Conservation (phyloP, 192 early-diverging fungal species). For the Funneliformis mosseae region DNA sequence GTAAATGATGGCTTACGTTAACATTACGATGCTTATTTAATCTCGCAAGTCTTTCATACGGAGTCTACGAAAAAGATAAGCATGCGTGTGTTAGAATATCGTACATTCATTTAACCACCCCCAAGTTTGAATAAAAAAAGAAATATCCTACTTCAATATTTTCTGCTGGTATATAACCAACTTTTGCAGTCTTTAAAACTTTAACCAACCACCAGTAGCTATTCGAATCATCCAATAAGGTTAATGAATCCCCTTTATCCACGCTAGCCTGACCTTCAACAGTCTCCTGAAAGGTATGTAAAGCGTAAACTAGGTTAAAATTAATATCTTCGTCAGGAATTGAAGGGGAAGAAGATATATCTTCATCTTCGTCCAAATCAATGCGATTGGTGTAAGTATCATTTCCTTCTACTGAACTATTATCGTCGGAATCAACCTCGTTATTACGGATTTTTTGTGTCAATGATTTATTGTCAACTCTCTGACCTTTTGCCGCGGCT, state of each 20-base stretch:
- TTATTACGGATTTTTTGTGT: neutral
- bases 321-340: constrained; percentile 71
- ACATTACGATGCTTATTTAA: constrained; percentile 78
- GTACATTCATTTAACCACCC: neutral
- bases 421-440: neutral
- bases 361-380: constrained; percentile 47
- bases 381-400: constrained; percentile 41
- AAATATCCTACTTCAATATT: constrained; percentile 69
- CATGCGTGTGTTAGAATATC: neutral
- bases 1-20: constrained; percentile 41
- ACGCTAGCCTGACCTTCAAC: constrained; percentile 86
- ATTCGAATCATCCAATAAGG: constrained; percentile 81
- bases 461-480: neutral
- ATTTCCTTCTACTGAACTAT: neutral
- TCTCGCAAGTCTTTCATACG: constrained; percentile 75
- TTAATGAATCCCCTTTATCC: constrained; percentile 74
- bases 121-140: neutral
- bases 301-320: constrained; percentile 77
- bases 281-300: constrained; percentile 83
- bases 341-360: constrained; percentile 43
- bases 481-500: constrained; percentile 10
- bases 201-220: constrained; percentile 83
- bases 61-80: constrained; percentile 52
- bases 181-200: constrained; percentile 67
- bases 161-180: constrained; percentile 90